A percentile compares a stretch with the other conserved stretches of the same genome.
Evolutionary conservation across 768 basidiomycete genomes (phyloP).

Genomic region (Gymnopilus dilepis): DNA sequence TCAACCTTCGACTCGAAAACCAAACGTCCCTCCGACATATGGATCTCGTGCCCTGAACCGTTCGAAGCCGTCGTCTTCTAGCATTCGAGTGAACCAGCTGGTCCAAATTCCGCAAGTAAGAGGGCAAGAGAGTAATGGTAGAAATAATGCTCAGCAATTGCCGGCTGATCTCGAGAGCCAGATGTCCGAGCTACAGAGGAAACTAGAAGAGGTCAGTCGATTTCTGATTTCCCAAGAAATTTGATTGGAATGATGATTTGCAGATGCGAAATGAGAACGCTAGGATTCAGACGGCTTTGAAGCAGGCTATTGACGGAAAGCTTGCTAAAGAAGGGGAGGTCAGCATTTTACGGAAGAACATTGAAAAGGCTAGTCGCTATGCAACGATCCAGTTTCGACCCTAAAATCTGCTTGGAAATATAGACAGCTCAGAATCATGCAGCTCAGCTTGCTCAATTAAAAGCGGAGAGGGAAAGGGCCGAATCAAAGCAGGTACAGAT

Average conservation of each 20-base stretch:
- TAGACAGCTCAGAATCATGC: conserved; percentile 66
- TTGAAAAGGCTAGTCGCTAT: conserved; percentile 60
- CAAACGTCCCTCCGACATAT: conserved; percentile 4
- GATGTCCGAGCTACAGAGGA: conserved; percentile 36
- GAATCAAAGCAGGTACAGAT: conserved; percentile 59
- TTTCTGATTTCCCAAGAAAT: conserved; percentile 7
- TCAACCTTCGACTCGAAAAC: neutral
- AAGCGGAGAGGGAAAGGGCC: conserved; percentile 62
- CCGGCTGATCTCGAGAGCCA: conserved; percentile 25
- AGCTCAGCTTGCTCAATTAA: conserved; percentile 58
- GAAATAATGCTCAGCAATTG: neutral
- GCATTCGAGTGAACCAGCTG: conserved; percentile 11
- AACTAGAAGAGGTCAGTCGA: conserved; percentile 52
- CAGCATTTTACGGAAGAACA: conserved; percentile 63
- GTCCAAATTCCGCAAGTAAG: conserved; percentile 4
- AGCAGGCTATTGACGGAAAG: conserved; percentile 54
- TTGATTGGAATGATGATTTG: conserved; percentile 20
- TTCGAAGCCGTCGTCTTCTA: conserved; percentile 3
- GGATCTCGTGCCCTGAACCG: conserved; percentile 7
- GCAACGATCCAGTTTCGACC: conserved; percentile 10
- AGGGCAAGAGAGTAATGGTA: neutral
- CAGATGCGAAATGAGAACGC: conserved; percentile 60
- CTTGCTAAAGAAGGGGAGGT: conserved; percentile 76
- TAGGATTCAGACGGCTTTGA: conserved; percentile 48
- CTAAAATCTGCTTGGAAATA: conserved; percentile 11